Base-by-base conservation (phyloP, 225 moss, liverwort and hornwort species). In the Sphagnum tenellum region DNA sequence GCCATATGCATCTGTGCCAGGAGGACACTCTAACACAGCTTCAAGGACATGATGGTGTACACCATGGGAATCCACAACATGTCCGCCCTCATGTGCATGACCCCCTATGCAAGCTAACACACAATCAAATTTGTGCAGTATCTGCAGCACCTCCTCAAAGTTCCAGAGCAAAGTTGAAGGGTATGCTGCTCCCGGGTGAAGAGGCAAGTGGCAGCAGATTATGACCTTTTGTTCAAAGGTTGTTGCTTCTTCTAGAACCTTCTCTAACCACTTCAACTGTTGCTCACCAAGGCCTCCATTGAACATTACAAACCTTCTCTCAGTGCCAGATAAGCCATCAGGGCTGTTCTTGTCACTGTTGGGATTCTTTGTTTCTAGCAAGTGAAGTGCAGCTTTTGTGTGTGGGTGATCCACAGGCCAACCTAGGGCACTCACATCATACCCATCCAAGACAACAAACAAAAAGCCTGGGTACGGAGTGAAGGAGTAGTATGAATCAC, bases 11-110 rank as follows among this genome's bases (percentile, higher is more conserved):
- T 93, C 76, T 7, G 74, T 70, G 11, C 89, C 93, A 1, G 88
- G 93, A 50, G 96, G 93, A 50, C 96, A 98, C 74, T 98, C 93
- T 75, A 98, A 66, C 3, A 85, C 82, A 2, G 96, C 96, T 74
- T 92, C 92, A 8, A 98, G 57, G 2, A 98, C 90, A 8, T 86
- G 81, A 64, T 92, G 93, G 56, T 98, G 90, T 55, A 93, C 76
- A 53, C 84, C 89, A 49, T 78, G 79, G 8, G 79, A 47, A 61
- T 98, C 93, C 50, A 84, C 75, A n/a, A 58, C 63, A 70, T 98
- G 92, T 49, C 96, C 90, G 46, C 90, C 85, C 0, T 81, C 77
- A 47, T 98, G 90, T 9, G 88, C 90, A 70, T 98, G 96, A 53
- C 96, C 96, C 2, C 66, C 86, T 62, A 98, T 71, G 81, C 87